phyloP scores from a whole-genome alignment of 1,284 basidiomycete species.

The Bondarzewia mesenterica region DNA sequence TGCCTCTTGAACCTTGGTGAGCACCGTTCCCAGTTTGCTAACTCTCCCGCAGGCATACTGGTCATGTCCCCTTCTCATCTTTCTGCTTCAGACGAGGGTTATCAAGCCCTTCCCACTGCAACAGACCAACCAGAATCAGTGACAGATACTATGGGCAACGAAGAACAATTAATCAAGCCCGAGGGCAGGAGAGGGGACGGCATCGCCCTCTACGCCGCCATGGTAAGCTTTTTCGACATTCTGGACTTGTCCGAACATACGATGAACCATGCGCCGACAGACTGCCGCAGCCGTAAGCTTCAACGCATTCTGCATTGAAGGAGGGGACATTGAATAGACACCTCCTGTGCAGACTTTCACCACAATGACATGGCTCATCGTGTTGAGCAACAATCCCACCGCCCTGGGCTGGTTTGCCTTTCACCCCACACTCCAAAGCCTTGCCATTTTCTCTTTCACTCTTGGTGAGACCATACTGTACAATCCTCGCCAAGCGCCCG shows the following conservation, averaged over 20 bases:
- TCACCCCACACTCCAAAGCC: slow-evolving; percentile 55
- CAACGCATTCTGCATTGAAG: background rate
- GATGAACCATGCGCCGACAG: slow-evolving; percentile 5
- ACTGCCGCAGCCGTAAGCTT: slow-evolving; percentile 5
- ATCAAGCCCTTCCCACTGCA: background rate
- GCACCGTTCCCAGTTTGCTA: background rate
- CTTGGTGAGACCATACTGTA: slow-evolving; percentile 43
- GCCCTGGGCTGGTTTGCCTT: slow-evolving; percentile 52
- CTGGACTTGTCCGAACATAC: background rate
- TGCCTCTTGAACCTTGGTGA: background rate
- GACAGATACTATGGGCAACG: background rate
- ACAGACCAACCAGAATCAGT: background rate
- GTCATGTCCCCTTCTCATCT: background rate
- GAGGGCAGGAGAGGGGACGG: slow-evolving; percentile 34
- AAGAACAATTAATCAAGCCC: slow-evolving; percentile 20
- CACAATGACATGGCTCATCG: slow-evolving; percentile 42
- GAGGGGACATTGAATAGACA: background rate
- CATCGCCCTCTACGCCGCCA: slow-evolving; percentile 28
- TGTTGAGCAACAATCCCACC: slow-evolving; percentile 41
- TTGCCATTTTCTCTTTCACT: slow-evolving; percentile 45
- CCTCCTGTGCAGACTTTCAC: slow-evolving; percentile 38
- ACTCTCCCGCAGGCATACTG: background rate
- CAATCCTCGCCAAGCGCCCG: background rate
- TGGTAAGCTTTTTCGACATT: slow-evolving; percentile 24
- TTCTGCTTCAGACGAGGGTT: background rate